Evolutionary conservation across 2,329 filamentous ascomycete genomes (phyloP), one percentile per base, ranked within the genome.

Genomic region (Polytolypa hystricis): DNA sequence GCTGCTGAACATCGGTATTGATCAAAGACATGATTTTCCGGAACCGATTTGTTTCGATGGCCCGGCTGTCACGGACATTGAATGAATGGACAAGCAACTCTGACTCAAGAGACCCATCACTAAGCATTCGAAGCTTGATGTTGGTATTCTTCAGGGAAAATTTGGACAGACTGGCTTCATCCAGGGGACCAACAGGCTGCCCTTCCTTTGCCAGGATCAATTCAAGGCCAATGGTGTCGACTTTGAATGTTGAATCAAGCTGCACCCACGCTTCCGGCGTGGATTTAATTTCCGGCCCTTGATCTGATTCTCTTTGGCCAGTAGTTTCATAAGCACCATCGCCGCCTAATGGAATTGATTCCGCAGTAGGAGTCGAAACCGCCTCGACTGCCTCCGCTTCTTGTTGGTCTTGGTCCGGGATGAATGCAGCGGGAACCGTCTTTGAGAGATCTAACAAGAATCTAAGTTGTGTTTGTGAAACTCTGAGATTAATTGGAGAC

Each of bases 11-110:
- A 38, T 87, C 81, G 48, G 86, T 89, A 59, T 95, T 96, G 52
- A 87, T 86, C 38, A 93, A 79, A 2, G 87, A 87, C 91, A 98
- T 96, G 62, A 98, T 95, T 57, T 89, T 93, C 34, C 86, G 78
- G 70, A 93, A 99, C 55, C 93, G 95, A 66, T 95, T 98, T 4
- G 81, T 83, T 49, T 93, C 87, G 37, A 77, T 74, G 4, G 77
- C 79, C n/a, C 93, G 79, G 44, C 82, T 95, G 56, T 99, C 91
- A 38, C 84, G 76, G 46, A 96, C 94, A 0, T 86, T 94, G 57
- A 98, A 95, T 0, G 89, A 91, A 41, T 91, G 81, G 11, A 98
- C 86, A 23, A 94, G 71, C 5, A 98, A 73, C 55, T 99, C 93
- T 2, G 87, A 86, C 56, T 98, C 91, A 27, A 98, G 62, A 0